A percentile compares a stretch with the other conserved stretches of the same genome.
phyloP scores from a whole-genome alignment of 371 early-diverging fungal genomes.

The Mortierella sp. region DNA sequence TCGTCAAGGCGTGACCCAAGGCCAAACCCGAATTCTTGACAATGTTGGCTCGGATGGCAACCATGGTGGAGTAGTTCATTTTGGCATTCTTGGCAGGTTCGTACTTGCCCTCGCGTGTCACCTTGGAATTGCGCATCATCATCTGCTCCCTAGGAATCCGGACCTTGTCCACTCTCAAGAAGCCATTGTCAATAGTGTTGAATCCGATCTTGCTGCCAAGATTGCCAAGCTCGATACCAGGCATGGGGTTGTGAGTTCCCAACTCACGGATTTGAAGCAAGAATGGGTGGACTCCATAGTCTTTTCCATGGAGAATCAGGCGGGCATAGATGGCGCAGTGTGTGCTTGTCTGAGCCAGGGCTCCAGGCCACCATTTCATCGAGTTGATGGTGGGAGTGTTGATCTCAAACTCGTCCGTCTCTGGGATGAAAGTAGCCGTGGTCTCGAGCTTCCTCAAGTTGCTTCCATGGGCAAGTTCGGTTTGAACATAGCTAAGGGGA shows the following conservation, averaged over 20 bases:
- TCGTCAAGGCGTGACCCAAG: slow-evolving; percentile 67
- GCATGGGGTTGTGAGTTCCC: slow-evolving; percentile 75
- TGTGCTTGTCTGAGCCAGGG: slow-evolving; percentile 71
- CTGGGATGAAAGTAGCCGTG: slow-evolving; percentile 85
- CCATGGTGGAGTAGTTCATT: slow-evolving; percentile 84
- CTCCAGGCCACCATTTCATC: slow-evolving; percentile 94
- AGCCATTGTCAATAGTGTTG: slow-evolving; percentile 87
- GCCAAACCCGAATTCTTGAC: slow-evolving; percentile 60
- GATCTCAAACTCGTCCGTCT: slow-evolving; percentile 86
- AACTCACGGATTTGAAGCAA: slow-evolving; percentile 85
- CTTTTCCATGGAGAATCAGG: slow-evolving; percentile 79
- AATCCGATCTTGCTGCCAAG: slow-evolving; percentile 85
- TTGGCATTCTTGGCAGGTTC: slow-evolving; percentile 76
- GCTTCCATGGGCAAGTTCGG: slow-evolving; percentile 78
- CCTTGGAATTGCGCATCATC: slow-evolving; percentile 81
- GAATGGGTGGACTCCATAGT: slow-evolving; percentile 85
- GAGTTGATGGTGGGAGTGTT: slow-evolving; percentile 85
- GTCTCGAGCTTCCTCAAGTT: slow-evolving; percentile 93
- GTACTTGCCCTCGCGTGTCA: slow-evolving; percentile 74
- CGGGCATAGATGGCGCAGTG: slow-evolving; percentile 89
- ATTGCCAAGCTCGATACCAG: slow-evolving; percentile 88
- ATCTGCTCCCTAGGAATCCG: slow-evolving; percentile 81
- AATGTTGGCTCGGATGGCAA: slow-evolving; percentile 77
- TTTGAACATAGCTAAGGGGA: slow-evolving; percentile 64
- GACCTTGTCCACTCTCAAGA: slow-evolving; percentile 76